Evolutionary conservation across 1,284 basidiomycete genomes (phyloP), one percentile per base, ranked within the genome.

Genomic region (Volvariella surrecta): DNA sequence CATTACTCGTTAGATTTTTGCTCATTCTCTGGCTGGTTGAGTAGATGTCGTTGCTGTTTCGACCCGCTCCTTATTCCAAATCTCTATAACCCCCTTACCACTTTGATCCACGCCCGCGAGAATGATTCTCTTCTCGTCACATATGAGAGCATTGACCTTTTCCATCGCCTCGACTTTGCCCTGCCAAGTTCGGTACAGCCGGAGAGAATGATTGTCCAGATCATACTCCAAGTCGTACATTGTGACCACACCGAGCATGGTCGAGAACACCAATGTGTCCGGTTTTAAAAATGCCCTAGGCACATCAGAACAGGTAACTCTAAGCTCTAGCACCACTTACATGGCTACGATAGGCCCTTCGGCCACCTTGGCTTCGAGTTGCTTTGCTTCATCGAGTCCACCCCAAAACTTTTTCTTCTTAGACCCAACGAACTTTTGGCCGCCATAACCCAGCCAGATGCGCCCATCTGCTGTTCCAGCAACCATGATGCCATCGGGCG

Each of bases 401-500:
- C 77, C 74, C 86, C 87, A 89, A 30, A 13, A 18, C 49, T 72
- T 71, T 54, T 77, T 82, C 54, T 73, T 74, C 49, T 68, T 67
- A 28, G 51, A 51, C 13, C 55, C 42, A 4, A 58, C 41, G 11
- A 54, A 51, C 52, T 76, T 84, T 54, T 82, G 76, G 3, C 84
- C 83, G 3, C 82, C 76, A 10, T 71, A 67, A 9, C 83, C 82
- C 18, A 88, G 52, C 67, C 78, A 79, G 6, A 88, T 52, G 37
- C 75, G 74, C 3, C 87, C 87, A 54, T 88, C 82, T 16, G 83
- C 86, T 2, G 79, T 83, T 3, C 80, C 76, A 6, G 74, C 81
- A n/a, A 78, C 82, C 13, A 87, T 54, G 16, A 78, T 54, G 0
- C 80, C 84, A 3, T 63, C 66, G 1, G 68, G 48, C 2, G 76